These are phyloP conservation scores for Penicillium maclennaniae DNA, from an alignment of 495 filamentous ascomycete genomes.

Conservation along the genomic window DNA sequence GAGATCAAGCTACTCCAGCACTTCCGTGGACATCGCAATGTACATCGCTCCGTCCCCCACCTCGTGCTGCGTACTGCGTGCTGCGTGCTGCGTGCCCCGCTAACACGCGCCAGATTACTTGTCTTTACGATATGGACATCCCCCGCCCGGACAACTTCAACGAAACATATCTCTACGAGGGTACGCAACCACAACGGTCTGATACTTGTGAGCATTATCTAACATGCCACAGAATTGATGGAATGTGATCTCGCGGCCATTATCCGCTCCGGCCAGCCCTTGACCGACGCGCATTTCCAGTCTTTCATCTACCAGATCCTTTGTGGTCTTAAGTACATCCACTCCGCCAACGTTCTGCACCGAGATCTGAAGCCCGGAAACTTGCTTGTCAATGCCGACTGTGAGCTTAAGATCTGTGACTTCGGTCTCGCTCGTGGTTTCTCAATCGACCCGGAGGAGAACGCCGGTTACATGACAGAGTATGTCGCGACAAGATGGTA, in stretches of 20 bases:
- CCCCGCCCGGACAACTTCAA: slow-evolving; percentile 97
- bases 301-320: slow-evolving; percentile 95
- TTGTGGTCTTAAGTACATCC: slow-evolving; percentile 96
- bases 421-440: slow-evolving; percentile 95
- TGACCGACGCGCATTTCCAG: slow-evolving; percentile 95
- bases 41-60: slow-evolving; percentile 34
- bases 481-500: slow-evolving; percentile 99
- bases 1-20: slow-evolving; percentile 99
- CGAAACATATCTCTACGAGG: slow-evolving; percentile 98
- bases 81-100: slow-evolving; percentile 16
- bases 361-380: slow-evolving; percentile 97
- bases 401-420: slow-evolving; percentile 98
- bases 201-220: neutral
- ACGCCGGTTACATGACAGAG: slow-evolving; percentile 99
- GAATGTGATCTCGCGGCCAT: slow-evolving; percentile 98
- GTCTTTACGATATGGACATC: slow-evolving; percentile 99
- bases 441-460: slow-evolving; percentile 95
- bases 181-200: slow-evolving; percentile 41
- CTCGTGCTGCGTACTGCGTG: neutral
- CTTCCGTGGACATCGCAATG: slow-evolving; percentile 84
- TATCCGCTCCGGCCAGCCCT: slow-evolving; percentile 89
- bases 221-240: slow-evolving; percentile 75
- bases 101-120: slow-evolving; percentile 74
- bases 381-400: slow-evolving; percentile 95
- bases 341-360: slow-evolving; percentile 96